Conservation (phyloP, 768 basidiomycete species). For the Tricholoma matsutake region DNA sequence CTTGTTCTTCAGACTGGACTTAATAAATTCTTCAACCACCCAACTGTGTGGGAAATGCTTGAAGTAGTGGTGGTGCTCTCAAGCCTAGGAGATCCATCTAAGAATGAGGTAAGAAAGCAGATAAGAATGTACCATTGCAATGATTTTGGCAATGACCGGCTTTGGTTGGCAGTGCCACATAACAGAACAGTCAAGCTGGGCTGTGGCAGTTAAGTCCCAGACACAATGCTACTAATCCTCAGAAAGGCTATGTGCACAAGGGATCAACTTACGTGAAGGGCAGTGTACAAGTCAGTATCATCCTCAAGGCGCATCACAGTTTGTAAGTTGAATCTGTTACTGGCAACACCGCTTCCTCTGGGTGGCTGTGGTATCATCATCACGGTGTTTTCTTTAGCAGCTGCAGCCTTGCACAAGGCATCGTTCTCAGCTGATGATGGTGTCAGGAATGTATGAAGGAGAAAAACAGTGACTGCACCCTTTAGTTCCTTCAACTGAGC, state of each 20-base stretch:
- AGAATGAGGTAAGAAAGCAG: neutral
- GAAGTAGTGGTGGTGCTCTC: neutral
- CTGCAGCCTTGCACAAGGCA: neutral
- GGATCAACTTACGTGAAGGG: neutral
- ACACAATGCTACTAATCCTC: neutral
- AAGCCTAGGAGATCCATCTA: neutral
- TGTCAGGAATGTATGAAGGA: neutral
- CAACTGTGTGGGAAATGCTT: neutral
- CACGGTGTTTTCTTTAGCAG: slow-evolving; percentile 1
- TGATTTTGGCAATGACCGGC: neutral
- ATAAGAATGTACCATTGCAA: slow-evolving; percentile 1
- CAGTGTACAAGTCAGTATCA: neutral
- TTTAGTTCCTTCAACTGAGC: slow-evolving; percentile 1
- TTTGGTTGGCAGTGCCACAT: neutral
- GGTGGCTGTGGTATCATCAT: neutral
- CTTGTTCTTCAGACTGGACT: slow-evolving; percentile 2
- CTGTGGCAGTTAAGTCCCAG: neutral
- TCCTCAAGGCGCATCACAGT: neutral
- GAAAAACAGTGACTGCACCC: neutral
- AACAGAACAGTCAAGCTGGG: neutral
- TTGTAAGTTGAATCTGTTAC: slow-evolving; percentile 1
- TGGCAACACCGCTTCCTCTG: neutral
- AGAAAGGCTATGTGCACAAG: slow-evolving; percentile 2
- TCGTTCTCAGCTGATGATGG: neutral
- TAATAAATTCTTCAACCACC: neutral